These are phyloP conservation scores for Theileria equi DNA, from an alignment of 169 alveolate species.

Conservation along the genomic window DNA sequence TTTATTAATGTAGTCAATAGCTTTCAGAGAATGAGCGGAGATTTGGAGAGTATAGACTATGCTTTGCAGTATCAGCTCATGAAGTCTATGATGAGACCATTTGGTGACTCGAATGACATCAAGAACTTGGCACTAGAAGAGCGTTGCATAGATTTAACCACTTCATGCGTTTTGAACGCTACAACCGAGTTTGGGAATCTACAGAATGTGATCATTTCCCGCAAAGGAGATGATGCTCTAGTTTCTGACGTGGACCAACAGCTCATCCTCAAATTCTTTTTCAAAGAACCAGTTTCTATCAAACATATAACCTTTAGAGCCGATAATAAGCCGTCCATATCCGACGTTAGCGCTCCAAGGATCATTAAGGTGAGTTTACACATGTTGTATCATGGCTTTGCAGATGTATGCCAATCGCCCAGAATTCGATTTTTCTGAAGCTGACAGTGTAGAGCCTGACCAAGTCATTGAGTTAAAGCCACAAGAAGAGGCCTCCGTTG, in stretches of 20 bases:
- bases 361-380: conserved; percentile 19
- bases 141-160: conserved; percentile 30
- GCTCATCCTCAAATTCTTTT: conserved; percentile 51
- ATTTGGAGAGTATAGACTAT: not conserved
- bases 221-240: not conserved
- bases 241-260: conserved; percentile 60
- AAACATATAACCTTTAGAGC: not conserved
- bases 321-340: conserved; percentile 6
- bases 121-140: conserved; percentile 30
- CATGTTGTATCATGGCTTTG: not conserved
- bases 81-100: not conserved
- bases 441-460: conserved; percentile 28
- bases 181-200: conserved; percentile 10
- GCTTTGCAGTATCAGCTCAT: conserved; percentile 2
- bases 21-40: conserved; percentile 1
- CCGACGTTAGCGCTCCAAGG: conserved; percentile 35
- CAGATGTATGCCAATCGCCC: conserved; percentile 52
- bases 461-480: conserved; percentile 18
- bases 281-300: conserved; percentile 37
- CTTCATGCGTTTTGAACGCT: conserved; percentile 25
- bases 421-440: conserved; percentile 49
- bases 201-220: conserved; percentile 10
- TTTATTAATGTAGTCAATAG: too few species aligned
- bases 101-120: not conserved
- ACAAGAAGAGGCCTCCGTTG: not conserved